Base-by-base conservation (phyloP, 768 basidiomycete species). In the Polyporus arcularius region DNA sequence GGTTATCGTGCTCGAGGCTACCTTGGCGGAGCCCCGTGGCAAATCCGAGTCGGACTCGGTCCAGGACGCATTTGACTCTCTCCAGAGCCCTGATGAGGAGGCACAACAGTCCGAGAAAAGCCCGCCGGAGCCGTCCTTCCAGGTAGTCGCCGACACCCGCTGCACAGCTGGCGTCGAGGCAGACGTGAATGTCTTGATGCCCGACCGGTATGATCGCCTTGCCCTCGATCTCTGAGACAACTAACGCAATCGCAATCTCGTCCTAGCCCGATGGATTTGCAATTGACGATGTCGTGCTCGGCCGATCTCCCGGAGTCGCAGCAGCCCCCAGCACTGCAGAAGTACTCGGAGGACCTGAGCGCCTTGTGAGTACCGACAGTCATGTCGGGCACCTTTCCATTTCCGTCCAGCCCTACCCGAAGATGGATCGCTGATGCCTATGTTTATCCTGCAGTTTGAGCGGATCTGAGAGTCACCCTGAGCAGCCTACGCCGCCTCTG, bases 201-300 rank as follows among this genome's bases (percentile, higher is more conserved):
- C 86, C 42, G 80, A 86, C 66, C 79, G 85, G 86, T 85, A 57
- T 14, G 49, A 52, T 57, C 40, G 42, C 30, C 43, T 8, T 21
- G 21, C 15, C n/a, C 39, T 41, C 30, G 6, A 55, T 32, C 46
- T 56, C 49, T 35, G 38, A 28, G 2, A 47, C 35, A 16, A 16
- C 26, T 39, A 26, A 43, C 16, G 28, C 57, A 53, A 57, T 61
- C 53, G 35, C 57, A 56, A 65, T 49, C 46, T 52, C 42, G 30
- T 14, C 7, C 26, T 60, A 87, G 86, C 26, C 79, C 83, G 12
- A 78, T 86, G 76, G 87, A 89, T 67, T 66, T 87, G 38, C 84
- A 79, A 32, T 74, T 89, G 55, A 74, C 78, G 31, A 67, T 78
- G 26, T 74, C 76, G 32, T 73, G 78, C 52, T 71, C 69, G 46